phyloP scores from a whole-genome alignment of 345 rosid genomes.

The Brassica rapa region DNA sequence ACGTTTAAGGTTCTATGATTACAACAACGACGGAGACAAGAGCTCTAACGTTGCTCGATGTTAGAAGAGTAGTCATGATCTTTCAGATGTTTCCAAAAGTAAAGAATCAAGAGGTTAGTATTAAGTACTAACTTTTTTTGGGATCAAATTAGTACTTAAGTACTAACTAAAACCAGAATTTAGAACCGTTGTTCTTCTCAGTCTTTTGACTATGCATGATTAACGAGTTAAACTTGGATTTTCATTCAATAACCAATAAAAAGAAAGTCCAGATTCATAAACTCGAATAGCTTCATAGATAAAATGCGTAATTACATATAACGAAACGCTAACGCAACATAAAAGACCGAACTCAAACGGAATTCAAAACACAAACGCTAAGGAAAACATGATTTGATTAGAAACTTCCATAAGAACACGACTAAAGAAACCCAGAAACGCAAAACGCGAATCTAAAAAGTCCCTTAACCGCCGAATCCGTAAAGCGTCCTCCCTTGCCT shows the following conservation, averaged over 20 bases:
- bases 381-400: not conserved
- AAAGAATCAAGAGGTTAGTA: no score
- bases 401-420: not conserved
- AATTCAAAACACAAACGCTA: not conserved
- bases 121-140: no score
- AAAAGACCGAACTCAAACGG: not conserved
- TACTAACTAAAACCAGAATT: not conserved
- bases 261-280: not conserved
- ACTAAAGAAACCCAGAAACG: not conserved
- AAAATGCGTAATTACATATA: not conserved
- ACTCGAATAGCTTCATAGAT: not conserved
- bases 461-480: conserved; percentile 37
- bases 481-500: conserved; percentile 50
- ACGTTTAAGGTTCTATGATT: conserved; percentile 55
- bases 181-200: not conserved
- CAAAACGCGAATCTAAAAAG: not conserved
- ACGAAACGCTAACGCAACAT: not conserved
- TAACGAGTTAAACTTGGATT: not conserved
- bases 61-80: no score
- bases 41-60: conserved; percentile 33
- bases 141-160: no score
- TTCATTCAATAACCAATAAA: not conserved
- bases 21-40: conserved; percentile 46
- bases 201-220: not conserved
- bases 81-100: no score